Evolutionary conservation across 139 green algal genomes (phyloP).

Genomic region (Micromonas commoda): DNA sequence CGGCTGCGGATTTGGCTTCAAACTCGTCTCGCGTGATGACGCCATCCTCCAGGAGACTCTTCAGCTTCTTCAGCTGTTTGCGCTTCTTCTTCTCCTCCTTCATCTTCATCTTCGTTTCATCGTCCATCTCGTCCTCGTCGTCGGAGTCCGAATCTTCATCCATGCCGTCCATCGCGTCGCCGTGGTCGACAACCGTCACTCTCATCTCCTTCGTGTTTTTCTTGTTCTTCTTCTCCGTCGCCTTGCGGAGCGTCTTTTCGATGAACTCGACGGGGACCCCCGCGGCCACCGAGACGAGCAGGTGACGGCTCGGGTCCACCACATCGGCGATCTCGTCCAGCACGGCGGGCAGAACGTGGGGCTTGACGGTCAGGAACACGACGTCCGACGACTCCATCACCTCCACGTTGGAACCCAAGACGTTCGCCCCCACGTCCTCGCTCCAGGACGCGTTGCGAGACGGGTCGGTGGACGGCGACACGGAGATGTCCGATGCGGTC

Average conservation of each 20-base stretch:
- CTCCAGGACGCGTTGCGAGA: background rate
- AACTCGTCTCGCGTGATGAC: no score
- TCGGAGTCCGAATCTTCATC: background rate
- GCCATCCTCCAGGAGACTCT: no score
- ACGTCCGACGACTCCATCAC: slow-evolving; percentile 67
- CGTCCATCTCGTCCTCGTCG: no score
- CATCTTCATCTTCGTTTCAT: background rate
- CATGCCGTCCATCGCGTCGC: no score
- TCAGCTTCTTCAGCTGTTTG: no score
- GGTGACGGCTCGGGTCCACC: slow-evolving; percentile 25
- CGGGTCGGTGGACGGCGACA: slow-evolving; percentile 21
- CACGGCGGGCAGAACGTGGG: slow-evolving; percentile 68
- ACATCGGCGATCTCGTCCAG: slow-evolving; percentile 47
- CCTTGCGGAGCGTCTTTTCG: background rate
- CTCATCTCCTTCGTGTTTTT: no score
- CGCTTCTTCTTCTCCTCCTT: no score
- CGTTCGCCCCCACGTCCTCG: slow-evolving; percentile 45
- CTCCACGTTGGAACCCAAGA: slow-evolving; percentile 50
- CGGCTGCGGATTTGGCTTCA: no score
- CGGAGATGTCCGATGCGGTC: slow-evolving; percentile 48
- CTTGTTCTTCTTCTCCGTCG: no score
- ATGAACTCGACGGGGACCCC: slow-evolving; percentile 67
- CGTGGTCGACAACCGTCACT: background rate
- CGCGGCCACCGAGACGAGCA: slow-evolving; percentile 89
- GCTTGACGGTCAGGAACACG: slow-evolving; percentile 89